These are phyloP conservation scores for Annona squamosa DNA, from an alignment of 164 flowering plant species.

Conservation along the genomic window DNA sequence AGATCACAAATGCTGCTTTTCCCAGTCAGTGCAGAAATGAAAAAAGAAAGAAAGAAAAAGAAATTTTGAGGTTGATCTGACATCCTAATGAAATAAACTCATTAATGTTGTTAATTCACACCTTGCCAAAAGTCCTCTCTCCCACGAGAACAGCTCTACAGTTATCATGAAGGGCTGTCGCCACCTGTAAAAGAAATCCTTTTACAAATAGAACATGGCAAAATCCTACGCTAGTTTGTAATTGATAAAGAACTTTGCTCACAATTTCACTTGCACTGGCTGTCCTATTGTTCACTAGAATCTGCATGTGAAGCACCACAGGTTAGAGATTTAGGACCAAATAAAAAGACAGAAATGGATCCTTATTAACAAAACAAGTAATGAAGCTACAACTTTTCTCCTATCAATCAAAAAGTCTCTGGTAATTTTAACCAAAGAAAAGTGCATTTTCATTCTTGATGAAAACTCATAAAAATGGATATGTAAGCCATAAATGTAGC, in stretches of 20 bases:
- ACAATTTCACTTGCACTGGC: conserved; percentile 99
- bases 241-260: conserved; percentile 23
- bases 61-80: not conserved
- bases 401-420: not conserved
- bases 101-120: conserved; percentile 9
- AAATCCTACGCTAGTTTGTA: not conserved
- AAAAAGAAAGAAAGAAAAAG: not conserved
- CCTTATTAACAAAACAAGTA: too few species aligned
- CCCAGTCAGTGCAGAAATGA: not conserved
- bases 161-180: conserved; percentile 92
- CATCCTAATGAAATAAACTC: not conserved
- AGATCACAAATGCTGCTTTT: not conserved
- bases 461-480: not conserved
- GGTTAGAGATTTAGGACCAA: not conserved
- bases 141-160: conserved; percentile 98
- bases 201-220: not conserved
- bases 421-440: not conserved
- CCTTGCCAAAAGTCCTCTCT: conserved; percentile 92
- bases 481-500: not conserved
- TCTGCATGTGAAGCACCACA: conserved; percentile 41
- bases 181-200: conserved; percentile 48
- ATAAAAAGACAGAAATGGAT: not conserved
- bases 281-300: conserved; percentile 82
- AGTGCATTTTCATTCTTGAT: not conserved
- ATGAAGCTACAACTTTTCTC: not conserved